These are phyloP conservation scores for Pythium rhizo-oryzae DNA, from an alignment of 352 stramenopile genomes.

Conservation along the genomic window DNA sequence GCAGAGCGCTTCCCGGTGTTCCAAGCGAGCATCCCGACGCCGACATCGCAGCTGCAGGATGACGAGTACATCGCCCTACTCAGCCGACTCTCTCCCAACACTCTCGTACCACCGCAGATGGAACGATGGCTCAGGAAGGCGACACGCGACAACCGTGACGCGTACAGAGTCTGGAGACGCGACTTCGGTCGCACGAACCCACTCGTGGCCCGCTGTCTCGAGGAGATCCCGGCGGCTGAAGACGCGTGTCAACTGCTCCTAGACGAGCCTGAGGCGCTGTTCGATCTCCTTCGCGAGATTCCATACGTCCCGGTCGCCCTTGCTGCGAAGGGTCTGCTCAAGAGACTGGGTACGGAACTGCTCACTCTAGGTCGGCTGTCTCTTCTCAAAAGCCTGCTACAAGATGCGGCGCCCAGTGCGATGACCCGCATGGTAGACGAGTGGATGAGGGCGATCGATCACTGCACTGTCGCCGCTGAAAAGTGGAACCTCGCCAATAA, in stretches of 20 bases:
- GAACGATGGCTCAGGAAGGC: constrained; percentile 6
- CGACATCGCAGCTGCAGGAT: neutral
- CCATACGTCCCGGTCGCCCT: neutral
- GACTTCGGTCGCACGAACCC: neutral
- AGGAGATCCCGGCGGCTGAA: neutral
- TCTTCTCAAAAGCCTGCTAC: too few species aligned
- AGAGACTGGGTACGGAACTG: too few species aligned
- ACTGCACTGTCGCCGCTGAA: neutral
- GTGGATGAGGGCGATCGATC: neutral
- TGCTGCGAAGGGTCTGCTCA: neutral
- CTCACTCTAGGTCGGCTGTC: too few species aligned
- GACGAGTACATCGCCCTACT: neutral
- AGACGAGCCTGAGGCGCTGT: neutral
- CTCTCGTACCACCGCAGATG: neutral
- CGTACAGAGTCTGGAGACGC: neutral
- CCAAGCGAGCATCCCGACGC: constrained; percentile 8
- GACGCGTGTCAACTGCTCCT: neutral
- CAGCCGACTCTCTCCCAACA: neutral
- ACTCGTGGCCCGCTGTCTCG: neutral
- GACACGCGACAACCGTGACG: neutral
- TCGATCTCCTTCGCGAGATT: neutral
- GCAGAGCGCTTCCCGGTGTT: neutral
- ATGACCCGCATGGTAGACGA: neutral
- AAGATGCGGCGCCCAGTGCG: too few species aligned
- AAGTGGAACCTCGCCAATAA: neutral